phyloP scores from a whole-genome alignment of 805 yeast genomes.

The Sporopachydermia lactativora region DNA sequence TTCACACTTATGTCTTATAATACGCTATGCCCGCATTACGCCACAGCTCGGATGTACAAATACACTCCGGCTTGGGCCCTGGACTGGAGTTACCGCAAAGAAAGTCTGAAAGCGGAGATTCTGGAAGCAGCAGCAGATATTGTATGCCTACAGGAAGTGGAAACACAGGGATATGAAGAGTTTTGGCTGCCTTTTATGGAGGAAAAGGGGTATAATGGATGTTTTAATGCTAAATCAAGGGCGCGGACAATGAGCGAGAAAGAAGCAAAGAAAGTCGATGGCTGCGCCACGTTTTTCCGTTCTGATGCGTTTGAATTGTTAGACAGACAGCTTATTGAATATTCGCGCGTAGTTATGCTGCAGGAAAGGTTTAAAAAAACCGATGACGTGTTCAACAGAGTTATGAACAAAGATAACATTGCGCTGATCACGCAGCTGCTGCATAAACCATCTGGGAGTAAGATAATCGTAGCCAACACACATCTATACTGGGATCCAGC shows the following conservation, averaged over 20 bases:
- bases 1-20: conserved; percentile 82
- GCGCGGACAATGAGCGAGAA: conserved; percentile 76
- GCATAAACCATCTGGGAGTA: conserved; percentile 57
- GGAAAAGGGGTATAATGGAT: conserved; percentile 64
- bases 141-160: conserved; percentile 91
- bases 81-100: conserved; percentile 82
- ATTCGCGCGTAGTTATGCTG: conserved; percentile 65
- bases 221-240: conserved; percentile 78
- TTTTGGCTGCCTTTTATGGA: conserved; percentile 70
- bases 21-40: conserved; percentile 90
- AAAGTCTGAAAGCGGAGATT: conserved; percentile 61
- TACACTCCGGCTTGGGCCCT: conserved; percentile 97
- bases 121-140: conserved; percentile 54
- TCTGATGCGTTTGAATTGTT: conserved; percentile 51
- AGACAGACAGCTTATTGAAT: conserved; percentile 67
- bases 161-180: conserved; percentile 71
- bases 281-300: conserved; percentile 90
- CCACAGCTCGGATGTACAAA: conserved; percentile 81
- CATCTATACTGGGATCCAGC: conserved; percentile 99
- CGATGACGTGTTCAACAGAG: conserved; percentile 88
- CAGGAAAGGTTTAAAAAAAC: conserved; percentile 83
- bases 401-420: conserved; percentile 89
- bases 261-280: conserved; percentile 87
- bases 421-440: conserved; percentile 69
- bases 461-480: conserved; percentile 67